Base-by-base conservation (phyloP, 768 basidiomycete genomes). In the Stropharia rugosoannulata region DNA sequence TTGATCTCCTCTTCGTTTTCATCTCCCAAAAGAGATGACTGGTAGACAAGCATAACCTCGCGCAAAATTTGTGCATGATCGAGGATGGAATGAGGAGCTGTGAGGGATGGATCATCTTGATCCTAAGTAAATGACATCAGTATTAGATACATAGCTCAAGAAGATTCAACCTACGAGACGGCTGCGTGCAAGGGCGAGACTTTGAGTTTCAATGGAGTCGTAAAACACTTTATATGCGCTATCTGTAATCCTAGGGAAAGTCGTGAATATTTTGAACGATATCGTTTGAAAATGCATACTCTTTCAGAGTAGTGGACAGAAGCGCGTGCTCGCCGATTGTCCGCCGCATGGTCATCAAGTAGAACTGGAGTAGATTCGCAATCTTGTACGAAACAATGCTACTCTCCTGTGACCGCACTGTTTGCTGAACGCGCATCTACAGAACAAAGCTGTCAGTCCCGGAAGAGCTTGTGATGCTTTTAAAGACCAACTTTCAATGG, bases 341-440 rank as follows among this genome's bases (percentile, higher is more conserved):
- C 46, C 93, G 80, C 48, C 84, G 81, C 94, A 99, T 97, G 4
- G 95, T 98, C 32, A 94, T 70, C 66, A 87, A 75, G 68, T 98
- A 99, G 67, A 98, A 99, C 61, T 96, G 93, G 8, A 99, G 72
- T n/a, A 98, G 76, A 63, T 96, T 98, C 45, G 93, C 88, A 49
- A 98, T 86, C 69, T 93, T 95, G 75, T 94, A 99, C 0, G 90
- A 85, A 43, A 89, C 83, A 56, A 98, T 93, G 56, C 89, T 87
- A 62, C 92, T 95, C 70, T 98, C 96, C 67, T 99, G 96, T 0
- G 89, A 91, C 41, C 89, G 84, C 32, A 97, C 84, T 3, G 95
- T 97, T 68, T 98, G 95, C 64, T 91, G 85, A n/a, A 98, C 89
- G 25, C 96, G 85, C 35, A 90, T 76, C 91, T 95, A 61, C 22